Conservation (phyloP, 2,329 filamentous ascomycete genomes). For the Colletotrichum chlorophyti region DNA sequence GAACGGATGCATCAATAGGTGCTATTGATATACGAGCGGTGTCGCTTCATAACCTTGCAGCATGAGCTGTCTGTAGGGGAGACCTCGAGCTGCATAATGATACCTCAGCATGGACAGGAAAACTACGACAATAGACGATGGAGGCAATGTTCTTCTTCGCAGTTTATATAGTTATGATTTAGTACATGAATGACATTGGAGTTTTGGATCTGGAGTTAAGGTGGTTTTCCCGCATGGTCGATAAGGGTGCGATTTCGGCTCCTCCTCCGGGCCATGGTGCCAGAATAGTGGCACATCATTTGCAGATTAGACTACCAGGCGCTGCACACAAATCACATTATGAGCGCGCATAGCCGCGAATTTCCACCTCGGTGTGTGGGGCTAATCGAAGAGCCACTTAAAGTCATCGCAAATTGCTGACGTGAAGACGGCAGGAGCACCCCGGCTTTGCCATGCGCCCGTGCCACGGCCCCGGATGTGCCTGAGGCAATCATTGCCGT, state of each 20-base stretch:
- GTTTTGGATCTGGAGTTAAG: conserved; percentile 6
- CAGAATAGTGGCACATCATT: neutral
- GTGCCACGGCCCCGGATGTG: neutral
- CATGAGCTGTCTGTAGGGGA: conserved; percentile 22
- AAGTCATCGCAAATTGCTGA: conserved; percentile 23
- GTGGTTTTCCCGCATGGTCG: no score
- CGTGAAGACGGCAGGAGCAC: conserved; percentile 7
- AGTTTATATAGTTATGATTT: conserved; percentile 21
- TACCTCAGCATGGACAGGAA: conserved; percentile 25
- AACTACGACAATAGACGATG: conserved; percentile 7
- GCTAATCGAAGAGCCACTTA: conserved; percentile 22
- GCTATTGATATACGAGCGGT: conserved; percentile 3
- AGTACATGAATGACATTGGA: conserved; percentile 19
- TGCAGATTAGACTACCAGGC: no score
- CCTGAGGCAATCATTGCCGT: conserved; percentile 15
- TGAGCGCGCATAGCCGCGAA: conserved; percentile 21
- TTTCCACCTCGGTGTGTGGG: conserved; percentile 15
- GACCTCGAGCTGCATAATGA: conserved; percentile 29
- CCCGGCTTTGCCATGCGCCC: neutral
- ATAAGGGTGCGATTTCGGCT: neutral
- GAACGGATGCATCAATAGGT: conserved; percentile 2
- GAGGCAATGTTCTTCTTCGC: neutral
- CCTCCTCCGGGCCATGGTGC: conserved; percentile 6
- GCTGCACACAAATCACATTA: no score
- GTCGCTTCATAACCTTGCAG: conserved; percentile 3